Evolutionary conservation across 1,284 basidiomycete genomes (phyloP).

Genomic region (Inonotus obliquus): DNA sequence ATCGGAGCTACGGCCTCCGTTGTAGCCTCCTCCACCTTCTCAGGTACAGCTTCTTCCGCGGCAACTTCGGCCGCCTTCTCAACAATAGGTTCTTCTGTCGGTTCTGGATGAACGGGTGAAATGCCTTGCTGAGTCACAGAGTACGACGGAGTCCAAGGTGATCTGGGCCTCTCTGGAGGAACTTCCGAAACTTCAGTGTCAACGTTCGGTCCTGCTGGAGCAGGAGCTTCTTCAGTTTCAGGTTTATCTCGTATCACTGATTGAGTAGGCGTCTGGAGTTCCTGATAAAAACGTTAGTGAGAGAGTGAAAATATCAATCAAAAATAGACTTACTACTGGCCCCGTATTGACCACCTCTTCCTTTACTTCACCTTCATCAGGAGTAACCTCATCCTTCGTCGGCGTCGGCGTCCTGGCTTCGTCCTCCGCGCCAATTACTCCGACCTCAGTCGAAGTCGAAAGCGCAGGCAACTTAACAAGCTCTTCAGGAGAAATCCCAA

Average conservation of each 20-base stretch:
- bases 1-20: neutral
- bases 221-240: neutral
- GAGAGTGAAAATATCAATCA: neutral
- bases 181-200: neutral
- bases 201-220: neutral
- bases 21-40: neutral
- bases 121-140: slow-evolving; percentile 12
- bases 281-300: neutral
- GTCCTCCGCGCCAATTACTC: neutral
- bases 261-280: neutral
- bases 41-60: neutral
- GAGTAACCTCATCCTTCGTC: neutral
- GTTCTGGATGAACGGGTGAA: neutral
- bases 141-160: slow-evolving; percentile 16
- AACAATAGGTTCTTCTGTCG: neutral
- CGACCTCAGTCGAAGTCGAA: neutral
- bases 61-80: neutral
- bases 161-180: slow-evolving; percentile 12
- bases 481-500: neutral
- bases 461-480: neutral
- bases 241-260: neutral
- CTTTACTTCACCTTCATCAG: neutral
- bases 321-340: neutral
- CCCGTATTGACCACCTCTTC: neutral
- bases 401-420: neutral